These are phyloP conservation scores for Blastobotrys arbuscula DNA, from an alignment of 1,139 yeast species.

Conservation along the genomic window DNA sequence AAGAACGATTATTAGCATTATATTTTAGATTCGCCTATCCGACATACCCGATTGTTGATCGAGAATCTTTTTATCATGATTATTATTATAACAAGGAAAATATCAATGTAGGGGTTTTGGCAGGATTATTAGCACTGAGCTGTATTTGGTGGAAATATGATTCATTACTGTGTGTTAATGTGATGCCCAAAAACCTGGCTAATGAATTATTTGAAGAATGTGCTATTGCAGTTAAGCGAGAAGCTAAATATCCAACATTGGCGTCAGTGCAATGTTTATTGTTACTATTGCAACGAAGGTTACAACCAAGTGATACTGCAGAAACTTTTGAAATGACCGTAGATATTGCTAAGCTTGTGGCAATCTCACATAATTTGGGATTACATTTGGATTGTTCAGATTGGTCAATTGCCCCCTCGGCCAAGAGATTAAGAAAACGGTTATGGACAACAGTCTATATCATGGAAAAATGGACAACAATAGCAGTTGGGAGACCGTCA, in stretches of 20 bases:
- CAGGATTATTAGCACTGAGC: constrained; percentile 35
- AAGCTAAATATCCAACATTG: constrained; percentile 36
- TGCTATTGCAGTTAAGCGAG: constrained; percentile 31
- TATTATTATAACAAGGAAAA: constrained; percentile 29
- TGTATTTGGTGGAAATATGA: constrained; percentile 38
- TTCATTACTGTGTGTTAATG: constrained; percentile 31
- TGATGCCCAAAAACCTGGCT: constrained; percentile 30
- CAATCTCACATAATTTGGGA: constrained; percentile 34
- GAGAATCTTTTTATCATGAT: constrained; percentile 30
- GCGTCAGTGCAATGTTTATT: constrained; percentile 42
- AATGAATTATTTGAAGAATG: constrained; percentile 31
- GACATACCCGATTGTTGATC: constrained; percentile 36
- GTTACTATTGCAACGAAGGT: constrained; percentile 32
- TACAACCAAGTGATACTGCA: constrained; percentile 32
- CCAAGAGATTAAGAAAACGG: constrained; percentile 30
- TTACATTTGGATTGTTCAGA: constrained; percentile 33
- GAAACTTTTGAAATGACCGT: constrained; percentile 30
- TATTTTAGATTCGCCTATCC: constrained; percentile 35
- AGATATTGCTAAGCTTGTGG: constrained; percentile 31
- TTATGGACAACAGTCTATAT: constrained; percentile 34
- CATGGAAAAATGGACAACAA: constrained; percentile 36
- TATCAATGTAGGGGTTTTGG: constrained; percentile 32
- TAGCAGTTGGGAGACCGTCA: constrained; percentile 33
- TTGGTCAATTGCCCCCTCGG: constrained; percentile 32
- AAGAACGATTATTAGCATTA: constrained; percentile 32